A percentile compares a stretch with the other conserved stretches of the same genome.
Conservation (phyloP, 257 asterid genomes). For the Marsdenia floribunda region DNA sequence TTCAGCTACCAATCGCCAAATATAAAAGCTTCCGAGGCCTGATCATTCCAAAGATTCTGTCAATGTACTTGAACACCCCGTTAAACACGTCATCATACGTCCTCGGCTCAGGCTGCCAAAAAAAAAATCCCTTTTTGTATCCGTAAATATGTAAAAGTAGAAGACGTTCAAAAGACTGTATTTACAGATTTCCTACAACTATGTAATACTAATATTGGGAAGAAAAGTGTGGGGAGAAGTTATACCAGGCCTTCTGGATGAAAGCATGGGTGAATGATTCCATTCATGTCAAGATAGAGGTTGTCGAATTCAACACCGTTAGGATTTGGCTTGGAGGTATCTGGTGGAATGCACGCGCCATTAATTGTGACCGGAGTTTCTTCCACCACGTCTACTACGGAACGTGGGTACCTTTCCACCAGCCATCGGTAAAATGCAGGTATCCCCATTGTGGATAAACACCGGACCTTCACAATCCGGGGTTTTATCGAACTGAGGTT, state of each 20-base stretch:
- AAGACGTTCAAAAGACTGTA: neutral
- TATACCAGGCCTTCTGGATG: conserved; percentile 39
- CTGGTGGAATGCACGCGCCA: conserved; percentile 30
- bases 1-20: conserved; percentile 53
- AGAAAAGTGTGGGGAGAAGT: neutral
- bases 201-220: neutral
- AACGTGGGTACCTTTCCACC: conserved; percentile 30
- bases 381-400: conserved; percentile 31
- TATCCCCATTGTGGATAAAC: conserved; percentile 40
- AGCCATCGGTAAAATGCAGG: conserved; percentile 60
- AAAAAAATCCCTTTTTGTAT: neutral
- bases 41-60: conserved; percentile 40
- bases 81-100: conserved; percentile 47
- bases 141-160: neutral
- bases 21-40: conserved; percentile 60
- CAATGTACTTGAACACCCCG: conserved; percentile 49
- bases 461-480: too few relatives aligned
- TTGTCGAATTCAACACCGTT: conserved; percentile 55
- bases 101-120: conserved; percentile 39
- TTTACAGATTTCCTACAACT: neutral
- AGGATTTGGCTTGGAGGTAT: conserved; percentile 36
- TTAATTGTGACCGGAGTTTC: conserved; percentile 23
- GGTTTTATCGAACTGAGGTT: neutral
- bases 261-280: conserved; percentile 64
- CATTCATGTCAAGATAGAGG: conserved; percentile 64